Base-by-base conservation (phyloP, 768 basidiomycete species). In the Hemileccinum impolitum region DNA sequence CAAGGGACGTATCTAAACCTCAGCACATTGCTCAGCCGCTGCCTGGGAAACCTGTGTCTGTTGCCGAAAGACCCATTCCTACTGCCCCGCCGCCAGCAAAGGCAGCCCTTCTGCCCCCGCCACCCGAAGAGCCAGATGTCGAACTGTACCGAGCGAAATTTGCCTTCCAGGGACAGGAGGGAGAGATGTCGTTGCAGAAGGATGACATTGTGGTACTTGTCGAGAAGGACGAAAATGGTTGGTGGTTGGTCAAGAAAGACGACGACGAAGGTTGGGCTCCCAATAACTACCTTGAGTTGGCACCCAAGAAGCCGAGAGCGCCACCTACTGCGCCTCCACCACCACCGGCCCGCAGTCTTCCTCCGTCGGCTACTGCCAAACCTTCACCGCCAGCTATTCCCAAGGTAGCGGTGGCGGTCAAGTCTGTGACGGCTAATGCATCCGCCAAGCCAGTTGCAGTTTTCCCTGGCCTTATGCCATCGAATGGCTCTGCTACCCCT, bases 191-290 rank as follows among this genome's bases (percentile, higher is more conserved):
- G 6, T 68, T 99, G 44, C 79, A 77, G 56, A 97, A 97, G 68
- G 96, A 94, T 59, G 96, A 97, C 52, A 50, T 89, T 3, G 90
- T 98, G 1, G 94, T 97, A 70, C 73, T 98, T 17, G 75, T 94
- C 28, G 86, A 95, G 72, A 93, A 96, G 65, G 85, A 87, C 62
- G 83, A 94, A 51, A 95, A 95, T 58, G 96, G 95, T 3, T 99
- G 96, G 96, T 98, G 96, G 95, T 76, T 96, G 28, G 87, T 97
- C 48, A 90, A 86, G 76, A 92, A 87, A 68, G 78, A 76, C 45
- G 79, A 79, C 3, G 70, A 72, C 15, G 93, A 97, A 64, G 96
- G 92, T 13, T 99, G 94, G 94, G 92, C 94, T 17, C 96, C 96
- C 2, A 84, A 86, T 56, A 94, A 92, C 66, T 96, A 94, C 62